Evolutionary conservation across 495 filamentous ascomycete genomes (phyloP).

Genomic region (Podospora conica): DNA sequence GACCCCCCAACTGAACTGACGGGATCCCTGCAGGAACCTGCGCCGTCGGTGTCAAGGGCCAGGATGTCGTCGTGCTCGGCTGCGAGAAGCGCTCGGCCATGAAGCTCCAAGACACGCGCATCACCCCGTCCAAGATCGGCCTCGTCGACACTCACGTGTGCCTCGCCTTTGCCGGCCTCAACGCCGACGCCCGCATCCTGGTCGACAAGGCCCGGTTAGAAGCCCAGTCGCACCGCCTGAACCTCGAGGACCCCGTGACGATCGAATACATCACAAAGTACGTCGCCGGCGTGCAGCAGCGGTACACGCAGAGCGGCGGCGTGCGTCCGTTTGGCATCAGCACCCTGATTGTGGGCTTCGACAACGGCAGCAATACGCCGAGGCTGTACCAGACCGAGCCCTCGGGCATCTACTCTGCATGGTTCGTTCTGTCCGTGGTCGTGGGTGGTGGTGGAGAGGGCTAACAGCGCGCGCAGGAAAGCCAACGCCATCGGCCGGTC

Average conservation of each 20-base stretch:
- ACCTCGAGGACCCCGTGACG: slow-evolving; percentile 94
- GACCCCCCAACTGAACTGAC: neutral
- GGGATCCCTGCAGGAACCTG: slow-evolving; percentile 67
- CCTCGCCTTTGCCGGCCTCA: slow-evolving; percentile 93
- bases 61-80: slow-evolving; percentile 87
- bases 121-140: slow-evolving; percentile 96
- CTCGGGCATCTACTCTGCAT: slow-evolving; percentile 96
- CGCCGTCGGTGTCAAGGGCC: slow-evolving; percentile 94
- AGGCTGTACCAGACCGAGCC: slow-evolving; percentile 96
- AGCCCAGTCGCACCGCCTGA: slow-evolving; percentile 93
- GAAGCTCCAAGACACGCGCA: slow-evolving; percentile 98
- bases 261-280: slow-evolving; percentile 99
- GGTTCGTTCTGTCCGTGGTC: slow-evolving; percentile 56
- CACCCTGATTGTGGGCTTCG: slow-evolving; percentile 94
- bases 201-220: slow-evolving; percentile 96
- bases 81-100: slow-evolving; percentile 98
- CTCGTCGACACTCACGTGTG: slow-evolving; percentile 91
- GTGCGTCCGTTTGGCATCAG: slow-evolving; percentile 96
- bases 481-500: slow-evolving; percentile 97
- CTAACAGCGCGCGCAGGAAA: slow-evolving; percentile 59
- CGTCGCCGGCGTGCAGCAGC: slow-evolving; percentile 92
- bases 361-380: slow-evolving; percentile 78
- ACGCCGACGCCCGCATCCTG: slow-evolving; percentile 94
- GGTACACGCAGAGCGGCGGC: slow-evolving; percentile 97
- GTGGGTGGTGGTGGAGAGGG: too few relatives aligned